phyloP scores from a whole-genome alignment of 2,329 filamentous ascomycete genomes.

The Curvularia sp. region DNA sequence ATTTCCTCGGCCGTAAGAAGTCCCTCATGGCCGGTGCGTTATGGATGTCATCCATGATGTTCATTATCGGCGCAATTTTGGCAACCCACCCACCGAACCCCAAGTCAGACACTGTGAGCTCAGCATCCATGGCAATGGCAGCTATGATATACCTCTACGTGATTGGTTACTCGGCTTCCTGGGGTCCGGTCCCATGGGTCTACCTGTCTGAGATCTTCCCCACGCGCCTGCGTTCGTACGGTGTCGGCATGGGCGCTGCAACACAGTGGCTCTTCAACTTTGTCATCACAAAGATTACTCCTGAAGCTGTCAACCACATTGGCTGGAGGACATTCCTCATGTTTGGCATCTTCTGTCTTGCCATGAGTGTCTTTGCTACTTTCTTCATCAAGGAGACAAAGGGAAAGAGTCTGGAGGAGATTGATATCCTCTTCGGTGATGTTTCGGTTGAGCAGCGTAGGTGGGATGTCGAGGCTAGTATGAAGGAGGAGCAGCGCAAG shows the following conservation, averaged over 20 bases:
- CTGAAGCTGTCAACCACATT: conserved; percentile 65
- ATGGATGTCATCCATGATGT: conserved; percentile 69
- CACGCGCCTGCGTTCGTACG: conserved; percentile 68
- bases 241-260: conserved; percentile 73
- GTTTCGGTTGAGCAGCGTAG: conserved; percentile 12
- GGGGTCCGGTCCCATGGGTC: conserved; percentile 80
- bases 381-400: conserved; percentile 56
- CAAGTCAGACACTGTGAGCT: conserved; percentile 43
- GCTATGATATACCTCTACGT: conserved; percentile 80
- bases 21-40: conserved; percentile 70
- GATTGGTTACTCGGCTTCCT: conserved; percentile 71
- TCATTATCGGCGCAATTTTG: conserved; percentile 67
- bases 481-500: conserved; percentile 14
- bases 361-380: conserved; percentile 54
- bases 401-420: conserved; percentile 54
- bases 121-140: conserved; percentile 66
- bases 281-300: conserved; percentile 68
- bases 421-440: conserved; percentile 55
- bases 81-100: conserved; percentile 51
- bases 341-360: conserved; percentile 58
- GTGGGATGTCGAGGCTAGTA: conserved; percentile 9
- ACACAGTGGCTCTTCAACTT: conserved; percentile 79
- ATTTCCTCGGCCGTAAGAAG: conserved; percentile 67
- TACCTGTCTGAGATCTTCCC: conserved; percentile 78
- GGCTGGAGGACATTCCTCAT: conserved; percentile 55